Conservation (phyloP, 352 stramenopile species). For the Phytophthora sansomeana region DNA sequence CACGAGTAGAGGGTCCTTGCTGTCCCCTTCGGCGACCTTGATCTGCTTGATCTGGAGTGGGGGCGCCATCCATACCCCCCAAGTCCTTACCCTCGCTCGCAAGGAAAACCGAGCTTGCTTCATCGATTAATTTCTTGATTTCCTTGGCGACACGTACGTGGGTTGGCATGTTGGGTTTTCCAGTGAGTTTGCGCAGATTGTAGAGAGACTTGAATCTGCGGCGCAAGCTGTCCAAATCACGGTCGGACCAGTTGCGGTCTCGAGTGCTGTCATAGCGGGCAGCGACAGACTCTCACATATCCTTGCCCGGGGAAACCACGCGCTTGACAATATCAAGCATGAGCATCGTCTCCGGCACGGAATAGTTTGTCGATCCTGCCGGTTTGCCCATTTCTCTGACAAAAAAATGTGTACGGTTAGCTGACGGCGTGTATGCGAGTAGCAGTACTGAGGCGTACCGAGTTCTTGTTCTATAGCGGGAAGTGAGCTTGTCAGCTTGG, state of each 20-base stretch:
- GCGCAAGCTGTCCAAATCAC: neutral
- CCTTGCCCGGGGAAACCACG: neutral
- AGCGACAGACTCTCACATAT: neutral
- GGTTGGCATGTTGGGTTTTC: neutral
- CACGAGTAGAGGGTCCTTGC: too few species aligned
- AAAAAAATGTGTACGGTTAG: too few species aligned
- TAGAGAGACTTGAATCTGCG: neutral
- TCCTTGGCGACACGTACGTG: neutral
- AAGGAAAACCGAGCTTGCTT: conserved; percentile 6
- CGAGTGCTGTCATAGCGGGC: neutral
- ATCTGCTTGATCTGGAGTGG: too few species aligned
- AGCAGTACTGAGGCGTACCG: too few species aligned
- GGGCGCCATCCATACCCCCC: too few species aligned
- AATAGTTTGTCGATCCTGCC: neutral
- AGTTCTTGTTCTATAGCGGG: too few species aligned
- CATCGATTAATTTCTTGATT: neutral
- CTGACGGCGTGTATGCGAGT: too few species aligned
- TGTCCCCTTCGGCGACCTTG: neutral
- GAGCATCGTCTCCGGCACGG: too few species aligned
- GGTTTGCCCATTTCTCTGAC: conserved; percentile 8
- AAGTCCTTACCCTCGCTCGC: too few species aligned
- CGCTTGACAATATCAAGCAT: conserved; percentile 3
- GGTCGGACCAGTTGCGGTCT: neutral
- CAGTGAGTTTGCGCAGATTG: neutral
- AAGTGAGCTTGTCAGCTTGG: too few species aligned